A percentile compares a stretch with the other conserved stretches of the same genome.
Conservation (phyloP, 768 basidiomycete species). For the Rhizopogon salebrosus region DNA sequence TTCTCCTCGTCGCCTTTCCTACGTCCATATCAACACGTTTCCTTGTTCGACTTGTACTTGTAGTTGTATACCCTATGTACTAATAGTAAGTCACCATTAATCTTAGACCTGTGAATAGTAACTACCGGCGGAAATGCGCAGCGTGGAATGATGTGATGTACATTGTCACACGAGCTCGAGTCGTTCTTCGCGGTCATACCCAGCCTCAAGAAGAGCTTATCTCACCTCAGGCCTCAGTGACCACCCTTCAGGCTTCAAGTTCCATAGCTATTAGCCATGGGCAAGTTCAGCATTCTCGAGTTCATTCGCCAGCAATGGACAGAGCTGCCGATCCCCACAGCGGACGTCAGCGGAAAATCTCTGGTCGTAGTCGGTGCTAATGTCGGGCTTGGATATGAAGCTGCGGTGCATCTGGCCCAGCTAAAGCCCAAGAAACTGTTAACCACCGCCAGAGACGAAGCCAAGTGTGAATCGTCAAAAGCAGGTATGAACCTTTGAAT, state of each 20-base stretch:
- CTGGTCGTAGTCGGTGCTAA: slow-evolving; percentile 22
- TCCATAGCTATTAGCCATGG: slow-evolving; percentile 15
- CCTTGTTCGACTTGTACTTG: no score
- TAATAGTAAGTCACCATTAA: no score
- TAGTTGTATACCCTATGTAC: no score
- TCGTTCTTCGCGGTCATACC: no score
- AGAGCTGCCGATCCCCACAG: slow-evolving; percentile 15
- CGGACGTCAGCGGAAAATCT: slow-evolving; percentile 18
- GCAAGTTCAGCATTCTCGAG: slow-evolving; percentile 9
- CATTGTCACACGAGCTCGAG: no score
- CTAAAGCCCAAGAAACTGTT: slow-evolving; percentile 19
- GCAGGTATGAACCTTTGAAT: slow-evolving; percentile 9
- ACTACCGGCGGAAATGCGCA: no score
- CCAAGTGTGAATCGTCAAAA: slow-evolving; percentile 13
- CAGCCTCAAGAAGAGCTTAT: no score
- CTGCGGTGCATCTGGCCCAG: slow-evolving; percentile 20
- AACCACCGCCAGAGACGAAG: slow-evolving; percentile 20
- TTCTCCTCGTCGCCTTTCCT: background rate
- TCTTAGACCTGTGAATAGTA: no score
- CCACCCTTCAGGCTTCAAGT: no score
- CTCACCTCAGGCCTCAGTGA: background rate
- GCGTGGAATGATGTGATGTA: background rate
- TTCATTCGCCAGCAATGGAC: slow-evolving; percentile 26
- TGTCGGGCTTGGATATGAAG: slow-evolving; percentile 27
- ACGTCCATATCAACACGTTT: no score